Conservation (phyloP, 768 basidiomycete species). For the Porpolomopsis calyptriformis region DNA sequence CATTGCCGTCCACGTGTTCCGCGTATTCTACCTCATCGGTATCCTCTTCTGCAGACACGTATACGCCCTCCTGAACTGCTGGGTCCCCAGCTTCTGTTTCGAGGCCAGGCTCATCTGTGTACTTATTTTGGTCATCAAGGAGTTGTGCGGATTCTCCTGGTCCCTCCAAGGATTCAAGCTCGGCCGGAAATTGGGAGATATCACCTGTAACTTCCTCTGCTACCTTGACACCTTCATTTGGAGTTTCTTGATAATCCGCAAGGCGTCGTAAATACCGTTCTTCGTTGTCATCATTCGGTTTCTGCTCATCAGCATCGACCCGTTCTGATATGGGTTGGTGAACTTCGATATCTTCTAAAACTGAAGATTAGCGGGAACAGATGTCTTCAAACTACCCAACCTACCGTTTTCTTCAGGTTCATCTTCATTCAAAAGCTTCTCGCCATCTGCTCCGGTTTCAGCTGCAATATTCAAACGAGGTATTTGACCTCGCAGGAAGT, state of each 20-base stretch:
- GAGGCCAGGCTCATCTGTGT: slow-evolving; percentile 4
- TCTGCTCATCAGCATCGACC: not conserved
- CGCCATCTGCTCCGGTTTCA: slow-evolving; percentile 8
- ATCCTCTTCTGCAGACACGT: slow-evolving; percentile 6
- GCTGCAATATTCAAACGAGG: slow-evolving; percentile 18
- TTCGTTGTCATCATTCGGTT: slow-evolving; percentile 1
- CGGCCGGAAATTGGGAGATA: not conserved
- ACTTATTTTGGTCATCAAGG: not conserved
- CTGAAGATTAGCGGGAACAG: not conserved
- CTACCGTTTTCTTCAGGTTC: slow-evolving; percentile 11
- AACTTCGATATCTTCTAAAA: too few species aligned
- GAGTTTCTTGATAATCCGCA: not conserved
- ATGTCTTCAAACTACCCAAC: not conserved
- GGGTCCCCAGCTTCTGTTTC: slow-evolving; percentile 8
- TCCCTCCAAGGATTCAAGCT: not conserved
- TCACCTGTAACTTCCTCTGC: slow-evolving; percentile 4
- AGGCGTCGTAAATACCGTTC: not conserved
- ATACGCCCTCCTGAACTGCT: slow-evolving; percentile 1
- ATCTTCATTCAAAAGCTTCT: too few species aligned
- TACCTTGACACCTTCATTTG: not conserved
- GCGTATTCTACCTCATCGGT: slow-evolving; percentile 7
- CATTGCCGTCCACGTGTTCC: not conserved
- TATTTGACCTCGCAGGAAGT: slow-evolving; percentile 49
- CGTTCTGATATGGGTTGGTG: not conserved
- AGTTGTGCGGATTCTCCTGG: not conserved